These are phyloP conservation scores for Penicillium maclennaniae DNA, from an alignment of 495 filamentous ascomycete genomes.

Conservation along the genomic window DNA sequence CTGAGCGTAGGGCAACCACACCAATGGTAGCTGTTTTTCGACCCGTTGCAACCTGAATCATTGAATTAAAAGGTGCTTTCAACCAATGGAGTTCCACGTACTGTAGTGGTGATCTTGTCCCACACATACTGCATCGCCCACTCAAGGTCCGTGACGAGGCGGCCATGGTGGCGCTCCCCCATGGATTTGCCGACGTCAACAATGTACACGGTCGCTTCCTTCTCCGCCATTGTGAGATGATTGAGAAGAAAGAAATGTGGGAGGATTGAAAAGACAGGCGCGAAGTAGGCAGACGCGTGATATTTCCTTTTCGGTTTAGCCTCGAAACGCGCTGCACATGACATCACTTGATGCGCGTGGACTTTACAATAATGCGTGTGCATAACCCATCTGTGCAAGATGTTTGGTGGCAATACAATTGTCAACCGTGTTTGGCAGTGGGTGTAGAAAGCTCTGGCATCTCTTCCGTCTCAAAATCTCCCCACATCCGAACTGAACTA, in stretches of 20 bases:
- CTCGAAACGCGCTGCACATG: slow-evolving; percentile 40
- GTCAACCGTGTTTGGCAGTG: neutral
- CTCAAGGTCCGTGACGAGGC: slow-evolving; percentile 76
- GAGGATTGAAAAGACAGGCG: slow-evolving; percentile 8
- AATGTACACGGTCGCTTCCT: slow-evolving; percentile 90
- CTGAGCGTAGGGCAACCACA: slow-evolving; percentile 78
- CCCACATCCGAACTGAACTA: neutral
- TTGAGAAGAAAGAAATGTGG: slow-evolving; percentile 1
- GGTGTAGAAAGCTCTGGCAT: slow-evolving; percentile 1
- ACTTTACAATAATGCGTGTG: slow-evolving; percentile 6
- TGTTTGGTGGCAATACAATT: slow-evolving; percentile 2
- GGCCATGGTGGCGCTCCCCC: slow-evolving; percentile 68
- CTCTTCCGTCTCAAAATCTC: slow-evolving; percentile 2
- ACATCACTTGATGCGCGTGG: slow-evolving; percentile 34
- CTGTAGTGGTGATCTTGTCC: slow-evolving; percentile 86
- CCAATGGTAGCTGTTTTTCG: slow-evolving; percentile 78
- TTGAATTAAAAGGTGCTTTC: slow-evolving; percentile 6
- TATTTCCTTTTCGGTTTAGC: slow-evolving; percentile 40
- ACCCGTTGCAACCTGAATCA: slow-evolving; percentile 63
- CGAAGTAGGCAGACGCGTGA: slow-evolving; percentile 44
- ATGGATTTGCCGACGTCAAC: slow-evolving; percentile 84
- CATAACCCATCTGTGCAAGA: neutral
- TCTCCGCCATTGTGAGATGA: slow-evolving; percentile 70
- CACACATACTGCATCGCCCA: slow-evolving; percentile 92
- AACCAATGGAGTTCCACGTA: slow-evolving; percentile 24